Percentiles rank a stretch among this genome's conserved stretches.
phyloP scores from a whole-genome alignment of 2,329 filamentous ascomycete genomes.

The Stenocarpella maydis region DNA sequence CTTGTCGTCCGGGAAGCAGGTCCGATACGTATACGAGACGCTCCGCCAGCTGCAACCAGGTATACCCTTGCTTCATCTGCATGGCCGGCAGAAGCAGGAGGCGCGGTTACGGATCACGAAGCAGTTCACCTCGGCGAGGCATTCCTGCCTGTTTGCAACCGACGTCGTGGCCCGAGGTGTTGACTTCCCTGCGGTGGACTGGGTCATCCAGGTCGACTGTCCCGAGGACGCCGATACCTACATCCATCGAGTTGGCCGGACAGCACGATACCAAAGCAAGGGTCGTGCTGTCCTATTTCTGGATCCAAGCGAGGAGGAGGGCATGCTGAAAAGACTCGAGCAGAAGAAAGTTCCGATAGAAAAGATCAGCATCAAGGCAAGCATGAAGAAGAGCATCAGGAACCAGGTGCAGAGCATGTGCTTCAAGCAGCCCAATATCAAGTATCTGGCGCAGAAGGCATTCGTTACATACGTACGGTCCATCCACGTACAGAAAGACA shows the following conservation, averaged over 20 bases:
- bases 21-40: conserved; percentile 93
- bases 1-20: conserved; percentile 93
- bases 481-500: conserved; percentile 87
- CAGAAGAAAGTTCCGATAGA: conserved; percentile 91
- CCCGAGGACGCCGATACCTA: conserved; percentile 98
- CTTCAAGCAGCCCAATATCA: conserved; percentile 92
- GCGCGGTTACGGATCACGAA: conserved; percentile 87
- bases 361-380: conserved; percentile 84
- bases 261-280: conserved; percentile 89
- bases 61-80: conserved; percentile 89
- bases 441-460: conserved; percentile 95
- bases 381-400: conserved; percentile 87
- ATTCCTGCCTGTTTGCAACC: conserved; percentile 91
- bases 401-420: conserved; percentile 92
- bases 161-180: conserved; percentile 94
- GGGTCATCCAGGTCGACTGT: conserved; percentile 98
- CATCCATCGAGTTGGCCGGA: conserved; percentile 93
- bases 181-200: conserved; percentile 96
- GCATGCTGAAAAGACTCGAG: conserved; percentile 86
- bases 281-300: conserved; percentile 91
- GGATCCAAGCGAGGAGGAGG: conserved; percentile 88
- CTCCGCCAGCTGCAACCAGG: conserved; percentile 94
- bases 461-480: conserved; percentile 91
- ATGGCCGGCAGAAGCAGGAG: conserved; percentile 91
- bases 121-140: conserved; percentile 81